Percentiles rank a stretch among this genome's conserved stretches.
Conservation (phyloP, 306 rosid genomes). For the Lotus japonicus region DNA sequence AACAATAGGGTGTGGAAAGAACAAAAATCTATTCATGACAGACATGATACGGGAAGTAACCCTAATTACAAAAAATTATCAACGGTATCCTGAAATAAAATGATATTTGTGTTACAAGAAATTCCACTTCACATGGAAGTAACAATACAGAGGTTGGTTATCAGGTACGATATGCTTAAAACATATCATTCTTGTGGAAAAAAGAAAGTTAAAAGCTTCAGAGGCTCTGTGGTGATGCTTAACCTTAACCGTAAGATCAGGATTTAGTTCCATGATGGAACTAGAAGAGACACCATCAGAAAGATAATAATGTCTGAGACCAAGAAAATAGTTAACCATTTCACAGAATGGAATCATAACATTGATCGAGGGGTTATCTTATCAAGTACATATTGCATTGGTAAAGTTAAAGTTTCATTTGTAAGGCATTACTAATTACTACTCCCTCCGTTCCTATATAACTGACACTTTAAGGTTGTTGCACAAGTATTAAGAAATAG, state of each 20-base stretch:
- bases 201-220: slow-evolving; percentile 12
- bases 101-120: neutral
- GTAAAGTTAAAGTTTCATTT: neutral
- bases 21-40: neutral
- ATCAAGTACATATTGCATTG: neutral
- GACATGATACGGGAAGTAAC: neutral
- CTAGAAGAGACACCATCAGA: neutral
- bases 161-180: neutral
- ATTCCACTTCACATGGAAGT: neutral
- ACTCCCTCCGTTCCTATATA: no score
- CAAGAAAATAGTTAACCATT: neutral
- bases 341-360: neutral
- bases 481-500: no score
- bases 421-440: neutral
- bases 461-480: no score
- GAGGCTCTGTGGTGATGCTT: neutral
- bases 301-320: neutral
- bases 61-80: neutral
- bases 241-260: slow-evolving; percentile 1
- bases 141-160: neutral
- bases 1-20: slow-evolving; percentile 11
- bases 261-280: neutral
- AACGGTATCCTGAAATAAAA: slow-evolving; percentile 4
- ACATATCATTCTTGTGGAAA: neutral
- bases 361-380: neutral